Conservation (phyloP, 768 basidiomycete genomes). For the Panaeolus cyanescens region DNA sequence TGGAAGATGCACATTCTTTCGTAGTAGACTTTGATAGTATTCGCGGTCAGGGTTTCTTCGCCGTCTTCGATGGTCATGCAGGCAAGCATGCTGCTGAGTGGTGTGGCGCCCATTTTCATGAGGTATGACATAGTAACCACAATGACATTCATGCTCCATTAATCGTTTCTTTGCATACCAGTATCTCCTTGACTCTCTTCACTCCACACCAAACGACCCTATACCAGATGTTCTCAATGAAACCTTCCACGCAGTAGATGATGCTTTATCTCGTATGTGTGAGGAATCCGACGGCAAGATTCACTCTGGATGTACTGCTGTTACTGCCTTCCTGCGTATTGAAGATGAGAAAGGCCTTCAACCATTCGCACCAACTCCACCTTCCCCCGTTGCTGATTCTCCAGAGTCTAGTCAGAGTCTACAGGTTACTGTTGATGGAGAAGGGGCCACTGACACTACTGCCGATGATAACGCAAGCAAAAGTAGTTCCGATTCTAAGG, state of each 20-base stretch:
- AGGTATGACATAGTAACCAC: constrained; percentile 46
- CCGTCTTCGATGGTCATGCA: constrained; percentile 97
- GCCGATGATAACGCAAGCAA: constrained; percentile 42
- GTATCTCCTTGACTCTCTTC: constrained; percentile 70
- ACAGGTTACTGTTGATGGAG: constrained; percentile 32
- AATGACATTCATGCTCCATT: not conserved
- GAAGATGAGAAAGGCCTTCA: constrained; percentile 81
- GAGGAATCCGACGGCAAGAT: constrained; percentile 90
- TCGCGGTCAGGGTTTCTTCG: constrained; percentile 96
- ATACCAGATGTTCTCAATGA: constrained; percentile 91
- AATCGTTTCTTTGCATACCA: constrained; percentile 38
- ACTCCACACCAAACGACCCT: constrained; percentile 51
- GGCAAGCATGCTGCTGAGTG: constrained; percentile 99
- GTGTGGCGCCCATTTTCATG: constrained; percentile 96
- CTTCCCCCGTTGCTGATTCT: constrained; percentile 34
- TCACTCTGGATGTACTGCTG: constrained; percentile 96
- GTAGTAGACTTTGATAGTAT: constrained; percentile 91
- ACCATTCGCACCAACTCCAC: constrained; percentile 52
- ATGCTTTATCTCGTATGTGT: constrained; percentile 77
- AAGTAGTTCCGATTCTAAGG: constrained; percentile 28
- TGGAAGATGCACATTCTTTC: constrained; percentile 98
- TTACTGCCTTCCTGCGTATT: constrained; percentile 91
- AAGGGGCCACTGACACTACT: constrained; percentile 35
- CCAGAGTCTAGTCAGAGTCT: constrained; percentile 33
- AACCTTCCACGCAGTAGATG: constrained; percentile 94